A percentile compares a stretch with the other conserved stretches of the same genome.
Conservation (phyloP, 139 green algal genomes). For the Chlorella sp. region DNA sequence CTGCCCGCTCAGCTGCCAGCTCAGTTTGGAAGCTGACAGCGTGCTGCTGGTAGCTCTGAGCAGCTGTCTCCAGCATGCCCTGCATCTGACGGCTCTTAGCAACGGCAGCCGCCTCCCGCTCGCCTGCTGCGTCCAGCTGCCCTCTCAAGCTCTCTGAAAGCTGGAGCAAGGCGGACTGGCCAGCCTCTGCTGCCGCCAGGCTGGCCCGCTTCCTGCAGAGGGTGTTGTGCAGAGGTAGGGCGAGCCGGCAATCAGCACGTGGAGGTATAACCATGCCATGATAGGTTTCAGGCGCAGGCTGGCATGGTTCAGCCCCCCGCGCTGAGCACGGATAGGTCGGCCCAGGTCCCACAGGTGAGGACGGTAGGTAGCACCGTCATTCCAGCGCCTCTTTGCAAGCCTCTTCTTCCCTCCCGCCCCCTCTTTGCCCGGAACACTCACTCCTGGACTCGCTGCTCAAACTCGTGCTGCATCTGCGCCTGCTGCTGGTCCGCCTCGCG, state of each 20-base stretch:
- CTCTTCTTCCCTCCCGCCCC: background rate
- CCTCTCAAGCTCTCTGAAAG: background rate
- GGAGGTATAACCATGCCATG: too few species aligned
- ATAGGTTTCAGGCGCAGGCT: too few species aligned
- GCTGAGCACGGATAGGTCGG: too few species aligned
- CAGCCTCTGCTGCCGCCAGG: background rate
- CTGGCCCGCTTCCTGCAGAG: background rate
- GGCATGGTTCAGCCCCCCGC: too few species aligned
- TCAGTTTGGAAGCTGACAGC: background rate
- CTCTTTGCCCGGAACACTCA: background rate
- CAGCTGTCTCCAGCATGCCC: background rate
- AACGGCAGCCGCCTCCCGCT: background rate
- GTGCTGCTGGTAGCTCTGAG: background rate
- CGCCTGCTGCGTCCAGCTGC: background rate
- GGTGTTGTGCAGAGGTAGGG: too few species aligned
- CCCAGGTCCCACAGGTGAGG: too few species aligned
- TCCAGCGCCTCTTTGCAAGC: too few species aligned
- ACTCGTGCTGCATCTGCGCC: background rate
- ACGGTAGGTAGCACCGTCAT: too few species aligned
- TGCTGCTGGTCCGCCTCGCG: conserved; percentile 1
- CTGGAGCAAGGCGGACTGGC: background rate
- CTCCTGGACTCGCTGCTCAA: background rate
- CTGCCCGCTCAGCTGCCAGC: background rate
- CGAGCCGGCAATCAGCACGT: too few species aligned
- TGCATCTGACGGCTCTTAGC: background rate